A percentile compares a stretch with the other conserved stretches of the same genome.
Evolutionary conservation across 1,284 basidiomycete species (phyloP).

Genomic region (Cryptococcus hybrid): DNA sequence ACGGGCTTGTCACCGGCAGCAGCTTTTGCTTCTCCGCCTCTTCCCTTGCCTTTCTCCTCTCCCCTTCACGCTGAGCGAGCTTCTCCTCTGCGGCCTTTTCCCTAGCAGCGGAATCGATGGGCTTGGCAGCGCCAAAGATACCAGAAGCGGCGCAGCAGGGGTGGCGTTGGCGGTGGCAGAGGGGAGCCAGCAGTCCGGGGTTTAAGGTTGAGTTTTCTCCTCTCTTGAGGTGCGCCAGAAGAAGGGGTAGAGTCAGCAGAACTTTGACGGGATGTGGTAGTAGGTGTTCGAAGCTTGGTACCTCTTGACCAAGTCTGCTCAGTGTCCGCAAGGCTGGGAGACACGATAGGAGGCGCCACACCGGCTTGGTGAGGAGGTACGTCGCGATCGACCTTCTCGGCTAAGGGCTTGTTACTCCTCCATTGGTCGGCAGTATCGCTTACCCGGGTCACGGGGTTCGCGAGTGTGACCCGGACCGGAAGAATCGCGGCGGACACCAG

Average conservation of each 20-base stretch:
- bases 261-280: conserved; percentile 21
- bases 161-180: conserved; percentile 52
- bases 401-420: conserved; percentile 51
- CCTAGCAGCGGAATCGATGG: conserved; percentile 74
- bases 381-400: conserved; percentile 21
- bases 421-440: conserved; percentile 54
- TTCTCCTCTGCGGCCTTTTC: conserved; percentile 59
- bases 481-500: conserved; percentile 30
- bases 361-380: conserved; percentile 34
- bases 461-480: conserved; percentile 28
- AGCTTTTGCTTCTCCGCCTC: conserved; percentile 27
- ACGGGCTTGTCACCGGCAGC: neutral
- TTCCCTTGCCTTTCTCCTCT: conserved; percentile 37
- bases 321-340: conserved; percentile 60
- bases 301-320: conserved; percentile 61
- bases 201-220: conserved; percentile 76
- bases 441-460: conserved; percentile 25
- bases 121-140: conserved; percentile 82
- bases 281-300: conserved; percentile 40
- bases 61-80: conserved; percentile 30
- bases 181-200: conserved; percentile 66
- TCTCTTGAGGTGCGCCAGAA: conserved; percentile 71
- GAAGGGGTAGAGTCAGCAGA: conserved; percentile 54
- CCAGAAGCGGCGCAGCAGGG: conserved; percentile 51
- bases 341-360: conserved; percentile 6